phyloP scores from a whole-genome alignment of 2,329 filamentous ascomycete genomes.

The Colletotrichum zoysiae region DNA sequence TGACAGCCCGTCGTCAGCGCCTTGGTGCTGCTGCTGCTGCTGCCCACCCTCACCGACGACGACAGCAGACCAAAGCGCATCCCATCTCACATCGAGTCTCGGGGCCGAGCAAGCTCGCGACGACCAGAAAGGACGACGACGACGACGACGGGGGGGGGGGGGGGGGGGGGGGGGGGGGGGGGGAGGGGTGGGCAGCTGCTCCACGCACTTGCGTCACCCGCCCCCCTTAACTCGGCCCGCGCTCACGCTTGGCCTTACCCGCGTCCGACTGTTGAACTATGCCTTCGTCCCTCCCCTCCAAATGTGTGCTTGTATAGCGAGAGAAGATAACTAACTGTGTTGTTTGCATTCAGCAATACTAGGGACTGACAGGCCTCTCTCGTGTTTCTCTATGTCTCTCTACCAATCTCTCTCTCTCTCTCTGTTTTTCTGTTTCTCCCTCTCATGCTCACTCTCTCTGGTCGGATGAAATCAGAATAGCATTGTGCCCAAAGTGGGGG shows the following conservation, averaged over 20 bases:
- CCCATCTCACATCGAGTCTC: background rate
- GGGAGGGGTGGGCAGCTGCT: slow-evolving; percentile 24
- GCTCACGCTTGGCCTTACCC: slow-evolving; percentile 39
- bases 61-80: slow-evolving; percentile 21
- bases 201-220: slow-evolving; percentile 41
- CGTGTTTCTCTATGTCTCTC: background rate
- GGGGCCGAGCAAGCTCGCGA: slow-evolving; percentile 2
- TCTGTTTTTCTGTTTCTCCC: background rate
- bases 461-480: background rate
- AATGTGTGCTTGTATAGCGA: background rate
- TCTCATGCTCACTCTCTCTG: too few relatives aligned
- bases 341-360: background rate
- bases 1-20: background rate
- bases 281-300: background rate
- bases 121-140: background rate
- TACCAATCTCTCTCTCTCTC: too few relatives aligned
- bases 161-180: too few relatives aligned
- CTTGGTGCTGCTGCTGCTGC: background rate
- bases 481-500: background rate
- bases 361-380: background rate
- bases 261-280: slow-evolving; percentile 4
- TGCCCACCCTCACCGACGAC: background rate
- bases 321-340: background rate
- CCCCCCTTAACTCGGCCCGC: slow-evolving; percentile 37
- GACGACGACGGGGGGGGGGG: slow-evolving; percentile 13